Percentiles rank a stretch among this genome's conserved stretches.
Conservation (phyloP, 805 yeast species). For the Candida jianshihensis region DNA sequence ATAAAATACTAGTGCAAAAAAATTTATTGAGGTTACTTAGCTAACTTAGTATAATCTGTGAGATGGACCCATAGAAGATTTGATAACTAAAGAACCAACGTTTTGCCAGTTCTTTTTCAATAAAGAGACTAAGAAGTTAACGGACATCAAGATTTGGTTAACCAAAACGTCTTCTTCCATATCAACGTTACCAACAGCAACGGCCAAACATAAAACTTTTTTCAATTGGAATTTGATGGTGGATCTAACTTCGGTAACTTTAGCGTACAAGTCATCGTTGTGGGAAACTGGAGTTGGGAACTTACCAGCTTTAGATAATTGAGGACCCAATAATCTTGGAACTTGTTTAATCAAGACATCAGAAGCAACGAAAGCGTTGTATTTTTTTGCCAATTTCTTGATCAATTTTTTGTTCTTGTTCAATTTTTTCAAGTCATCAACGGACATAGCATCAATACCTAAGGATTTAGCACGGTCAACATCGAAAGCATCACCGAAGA, state of each 20-base stretch:
- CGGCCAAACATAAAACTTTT: constrained; percentile 99
- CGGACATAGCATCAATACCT: constrained; percentile 99
- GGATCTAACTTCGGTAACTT: constrained; percentile 96
- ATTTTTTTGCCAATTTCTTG: constrained; percentile 99
- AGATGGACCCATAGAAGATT: constrained; percentile 99
- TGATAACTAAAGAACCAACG: constrained; percentile 98
- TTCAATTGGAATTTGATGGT: constrained; percentile 99
- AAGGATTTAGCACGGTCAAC: constrained; percentile 99
- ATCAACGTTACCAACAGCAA: constrained; percentile 99
- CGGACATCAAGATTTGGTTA: constrained; percentile 97
- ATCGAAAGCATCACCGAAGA: constrained; percentile 99
- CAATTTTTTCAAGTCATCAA: constrained; percentile 98
- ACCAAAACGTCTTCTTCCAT: constrained; percentile 96
- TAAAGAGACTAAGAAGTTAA: constrained; percentile 98
- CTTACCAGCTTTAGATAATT: constrained; percentile 99
- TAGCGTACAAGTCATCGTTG: constrained; percentile 93
- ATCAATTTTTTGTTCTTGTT: constrained; percentile 99
- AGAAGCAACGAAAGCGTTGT: constrained; percentile 99
- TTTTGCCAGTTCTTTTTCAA: constrained; percentile 99
- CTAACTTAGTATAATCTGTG: constrained; percentile 95
- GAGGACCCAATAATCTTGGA: constrained; percentile 99
- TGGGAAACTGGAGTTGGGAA: constrained; percentile 99
- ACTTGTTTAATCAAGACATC: constrained; percentile 99
- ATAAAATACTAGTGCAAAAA: no score
- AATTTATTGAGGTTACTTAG: no score